Evolutionary conservation across 202 grass and related monocot species (phyloP), one percentile per base, ranked within the genome.

Genomic region (Setaria viridis): DNA sequence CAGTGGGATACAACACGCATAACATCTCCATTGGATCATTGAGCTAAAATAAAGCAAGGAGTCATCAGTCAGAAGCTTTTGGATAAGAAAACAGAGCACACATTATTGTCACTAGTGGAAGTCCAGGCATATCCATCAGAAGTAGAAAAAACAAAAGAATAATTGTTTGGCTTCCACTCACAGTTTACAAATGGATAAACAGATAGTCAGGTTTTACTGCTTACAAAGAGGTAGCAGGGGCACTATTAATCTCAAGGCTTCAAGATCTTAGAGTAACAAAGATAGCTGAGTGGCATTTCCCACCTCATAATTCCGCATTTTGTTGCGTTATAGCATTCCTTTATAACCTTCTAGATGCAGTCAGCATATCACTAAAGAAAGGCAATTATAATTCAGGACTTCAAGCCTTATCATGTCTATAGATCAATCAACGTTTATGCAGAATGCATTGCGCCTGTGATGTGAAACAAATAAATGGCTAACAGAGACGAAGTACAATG

Each of bases 101-200:
- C 63, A 45, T 41, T 57, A 9, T 41, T 41, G 39, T 57, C 20
- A 32, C 1, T 84, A 76, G 82, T 84, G 82, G 72, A 85, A 56
- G 37, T 85, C 73, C 35, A 80, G 77, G 29, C 60, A 66, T 25
- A 25, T 66, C 59, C 58, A 79, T 7, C 42, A 20, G 41, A 45
- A 16, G 75, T 46, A 32, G 39, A 45, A 6, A 11, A 51, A 47
- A 20, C 25, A 16, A 60, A 45, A 60, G 37, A 45, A 29, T 45
- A 12, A 42, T 46, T 17, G n/a, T 10, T 33, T 19, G 46, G 6
- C 48, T 73, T 53, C 13, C 25, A 53, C 71, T 33, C 15, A 53
- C 29, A n/a, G 11, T 53, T 34, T 34, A 19, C 3, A 33, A 50
- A 30, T 53, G 7, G 14, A 53, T 25, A 50, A 29, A 51, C 30